These are phyloP conservation scores for Cladosporium sp. DNA, from an alignment of 2,329 filamentous ascomycete species.

Conservation along the genomic window DNA sequence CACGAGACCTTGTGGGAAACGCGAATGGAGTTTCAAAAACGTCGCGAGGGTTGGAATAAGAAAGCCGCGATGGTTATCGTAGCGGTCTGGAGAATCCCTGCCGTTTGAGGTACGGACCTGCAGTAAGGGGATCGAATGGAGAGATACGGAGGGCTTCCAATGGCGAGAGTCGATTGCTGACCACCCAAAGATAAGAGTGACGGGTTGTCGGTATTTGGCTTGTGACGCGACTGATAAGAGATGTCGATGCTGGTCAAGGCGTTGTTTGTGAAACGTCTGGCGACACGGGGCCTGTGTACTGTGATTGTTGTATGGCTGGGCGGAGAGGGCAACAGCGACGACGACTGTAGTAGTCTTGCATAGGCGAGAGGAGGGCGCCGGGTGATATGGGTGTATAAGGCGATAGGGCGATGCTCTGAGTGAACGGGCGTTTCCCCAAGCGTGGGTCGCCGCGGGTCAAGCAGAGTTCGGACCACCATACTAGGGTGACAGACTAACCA, in stretches of 20 bases:
- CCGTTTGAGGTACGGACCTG: conserved; percentile 14
- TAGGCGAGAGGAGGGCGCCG: conserved; percentile 10
- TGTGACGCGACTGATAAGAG: conserved; percentile 8
- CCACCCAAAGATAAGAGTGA: conserved; percentile 12
- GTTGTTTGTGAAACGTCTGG: neutral
- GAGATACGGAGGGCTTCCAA: conserved; percentile 7
- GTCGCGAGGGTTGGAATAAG: neutral
- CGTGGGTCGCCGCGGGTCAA: conserved; percentile 11
- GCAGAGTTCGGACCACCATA: conserved; percentile 3
- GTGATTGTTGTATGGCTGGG: neutral
- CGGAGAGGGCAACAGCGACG: neutral
- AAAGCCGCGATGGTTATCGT: conserved; percentile 14
- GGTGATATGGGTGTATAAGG: conserved; percentile 13
- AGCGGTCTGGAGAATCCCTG: conserved; percentile 27
- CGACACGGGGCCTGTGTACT: conserved; percentile 8
- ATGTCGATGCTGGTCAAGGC: neutral
- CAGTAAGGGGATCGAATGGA: conserved; percentile 22
- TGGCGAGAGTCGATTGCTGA: conserved; percentile 9
- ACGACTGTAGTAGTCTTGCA: neutral
- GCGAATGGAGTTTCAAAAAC: neutral
- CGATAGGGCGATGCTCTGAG: conserved; percentile 9
- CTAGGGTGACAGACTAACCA: conserved; percentile 1
- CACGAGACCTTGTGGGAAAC: conserved; percentile 4
- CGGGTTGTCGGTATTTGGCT: conserved; percentile 6
- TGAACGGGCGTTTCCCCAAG: conserved; percentile 13